A percentile compares a stretch with the other conserved stretches of the same genome.
Evolutionary conservation across 768 basidiomycete genomes (phyloP).

Genomic region (Ephemerocybe angulata): DNA sequence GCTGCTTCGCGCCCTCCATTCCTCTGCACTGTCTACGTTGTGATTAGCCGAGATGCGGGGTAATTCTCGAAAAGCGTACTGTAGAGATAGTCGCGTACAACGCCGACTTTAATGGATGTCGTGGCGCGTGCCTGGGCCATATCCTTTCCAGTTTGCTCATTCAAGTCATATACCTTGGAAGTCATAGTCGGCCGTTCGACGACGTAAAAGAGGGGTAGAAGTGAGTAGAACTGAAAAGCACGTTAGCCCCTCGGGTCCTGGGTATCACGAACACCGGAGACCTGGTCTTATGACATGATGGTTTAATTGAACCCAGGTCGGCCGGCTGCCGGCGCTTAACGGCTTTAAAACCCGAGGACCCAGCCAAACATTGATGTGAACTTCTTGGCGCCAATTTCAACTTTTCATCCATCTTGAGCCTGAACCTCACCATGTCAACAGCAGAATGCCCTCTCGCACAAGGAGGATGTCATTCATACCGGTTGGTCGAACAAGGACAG

Average conservation of each 20-base stretch:
- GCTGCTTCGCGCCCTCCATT: constrained; percentile 47
- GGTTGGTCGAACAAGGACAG: no score
- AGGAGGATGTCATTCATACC: no score
- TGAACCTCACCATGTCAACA: no score
- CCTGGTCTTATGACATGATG: background rate
- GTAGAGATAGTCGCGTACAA: constrained; percentile 48
- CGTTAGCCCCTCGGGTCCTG: background rate
- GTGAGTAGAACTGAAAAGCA: no score
- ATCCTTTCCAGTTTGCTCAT: constrained; percentile 47
- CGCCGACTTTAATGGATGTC: constrained; percentile 39
- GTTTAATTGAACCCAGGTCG: no score
- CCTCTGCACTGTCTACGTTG: constrained; percentile 41
- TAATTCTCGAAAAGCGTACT: constrained; percentile 33
- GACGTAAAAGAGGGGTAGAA: no score
- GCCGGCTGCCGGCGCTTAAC: no score
- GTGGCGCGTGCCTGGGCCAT: constrained; percentile 47
- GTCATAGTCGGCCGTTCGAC: background rate
- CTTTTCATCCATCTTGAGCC: no score
- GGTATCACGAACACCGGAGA: background rate
- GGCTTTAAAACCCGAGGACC: no score
- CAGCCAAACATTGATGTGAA: no score
- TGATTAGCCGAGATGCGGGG: background rate
- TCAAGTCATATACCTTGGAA: constrained; percentile 30
- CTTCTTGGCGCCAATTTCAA: no score
- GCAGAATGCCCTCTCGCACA: no score